A percentile compares a stretch with the other conserved stretches of the same genome.
These are phyloP conservation scores for Neocucurbitaria cava DNA, from an alignment of 2,329 filamentous ascomycete genomes.

Conservation along the genomic window DNA sequence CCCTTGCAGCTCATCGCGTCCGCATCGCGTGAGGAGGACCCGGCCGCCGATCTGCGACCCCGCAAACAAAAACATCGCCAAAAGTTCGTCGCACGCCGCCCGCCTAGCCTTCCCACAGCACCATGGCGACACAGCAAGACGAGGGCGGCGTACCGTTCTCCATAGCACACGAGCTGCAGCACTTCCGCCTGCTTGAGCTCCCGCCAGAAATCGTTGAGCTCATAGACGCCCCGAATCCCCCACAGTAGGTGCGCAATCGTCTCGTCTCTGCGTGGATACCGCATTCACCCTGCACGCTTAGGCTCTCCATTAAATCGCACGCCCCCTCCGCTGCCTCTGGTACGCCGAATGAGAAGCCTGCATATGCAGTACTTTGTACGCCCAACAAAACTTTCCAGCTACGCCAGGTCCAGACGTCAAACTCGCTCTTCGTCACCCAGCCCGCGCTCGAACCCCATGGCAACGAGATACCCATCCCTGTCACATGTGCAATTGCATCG, in stretches of 20 bases:
- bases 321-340: slow-evolving; percentile 26
- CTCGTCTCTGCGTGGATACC: slow-evolving; percentile 20
- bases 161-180: slow-evolving; percentile 56
- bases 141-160: slow-evolving; percentile 52
- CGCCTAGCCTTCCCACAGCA: slow-evolving; percentile 4
- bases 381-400: slow-evolving; percentile 63
- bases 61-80: slow-evolving; percentile 25
- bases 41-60: slow-evolving; percentile 22
- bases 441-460: slow-evolving; percentile 49
- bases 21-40: slow-evolving; percentile 6
- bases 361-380: slow-evolving; percentile 66
- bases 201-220: slow-evolving; percentile 63
- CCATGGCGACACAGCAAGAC: slow-evolving; percentile 53
- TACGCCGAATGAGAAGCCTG: slow-evolving; percentile 38
- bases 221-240: slow-evolving; percentile 56
- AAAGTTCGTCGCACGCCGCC: background rate
- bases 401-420: slow-evolving; percentile 71
- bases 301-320: slow-evolving; percentile 47
- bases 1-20: slow-evolving; percentile 19
- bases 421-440: slow-evolving; percentile 64
- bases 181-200: slow-evolving; percentile 67
- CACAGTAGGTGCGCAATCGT: slow-evolving; percentile 45
- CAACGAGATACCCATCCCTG: slow-evolving; percentile 41
- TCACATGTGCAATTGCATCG: slow-evolving; percentile 53
- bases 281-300: slow-evolving; percentile 35